Percentiles rank a stretch among this genome's conserved stretches.
Conservation (phyloP, 768 basidiomycete genomes). For the Rhizopogon vinicolor region DNA sequence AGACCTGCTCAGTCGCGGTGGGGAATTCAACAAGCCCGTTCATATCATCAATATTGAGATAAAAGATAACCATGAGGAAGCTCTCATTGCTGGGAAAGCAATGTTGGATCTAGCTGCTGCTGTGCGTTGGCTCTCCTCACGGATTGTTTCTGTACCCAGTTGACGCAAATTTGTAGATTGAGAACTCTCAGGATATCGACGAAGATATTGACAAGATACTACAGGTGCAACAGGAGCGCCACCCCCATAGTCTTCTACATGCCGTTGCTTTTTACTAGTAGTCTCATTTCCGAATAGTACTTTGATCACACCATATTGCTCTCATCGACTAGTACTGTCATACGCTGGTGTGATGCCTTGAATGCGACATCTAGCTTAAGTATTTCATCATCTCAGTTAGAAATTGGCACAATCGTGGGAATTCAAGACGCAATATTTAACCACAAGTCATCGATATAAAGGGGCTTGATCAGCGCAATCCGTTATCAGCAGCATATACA, state of each 20-base stretch:
- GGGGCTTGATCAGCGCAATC: slow-evolving; percentile 3
- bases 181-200: slow-evolving; percentile 81
- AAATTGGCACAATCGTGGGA: slow-evolving; percentile 44
- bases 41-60: slow-evolving; percentile 98
- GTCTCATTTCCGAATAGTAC: not conserved
- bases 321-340: not conserved
- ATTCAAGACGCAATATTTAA: slow-evolving; percentile 51
- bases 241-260: slow-evolving; percentile 90
- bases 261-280: slow-evolving; percentile 85
- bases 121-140: slow-evolving; percentile 44
- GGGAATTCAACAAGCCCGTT: slow-evolving; percentile 90
- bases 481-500: slow-evolving; percentile 3
- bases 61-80: slow-evolving; percentile 99
- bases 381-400: not conserved
- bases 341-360: too few relatives aligned
- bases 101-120: slow-evolving; percentile 89
- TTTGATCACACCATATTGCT: not conserved
- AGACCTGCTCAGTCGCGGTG: slow-evolving; percentile 86
- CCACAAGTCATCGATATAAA: slow-evolving; percentile 11
- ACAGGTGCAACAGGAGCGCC: slow-evolving; percentile 78
- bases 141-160: not conserved
- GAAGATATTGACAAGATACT: slow-evolving; percentile 87
- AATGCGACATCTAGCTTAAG: not conserved
- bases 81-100: slow-evolving; percentile 90
- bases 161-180: slow-evolving; percentile 53